A percentile compares a stretch with the other conserved stretches of the same genome.
Evolutionary conservation across 495 filamentous ascomycete genomes (phyloP).

Genomic region (Annulohypoxylon stygium): DNA sequence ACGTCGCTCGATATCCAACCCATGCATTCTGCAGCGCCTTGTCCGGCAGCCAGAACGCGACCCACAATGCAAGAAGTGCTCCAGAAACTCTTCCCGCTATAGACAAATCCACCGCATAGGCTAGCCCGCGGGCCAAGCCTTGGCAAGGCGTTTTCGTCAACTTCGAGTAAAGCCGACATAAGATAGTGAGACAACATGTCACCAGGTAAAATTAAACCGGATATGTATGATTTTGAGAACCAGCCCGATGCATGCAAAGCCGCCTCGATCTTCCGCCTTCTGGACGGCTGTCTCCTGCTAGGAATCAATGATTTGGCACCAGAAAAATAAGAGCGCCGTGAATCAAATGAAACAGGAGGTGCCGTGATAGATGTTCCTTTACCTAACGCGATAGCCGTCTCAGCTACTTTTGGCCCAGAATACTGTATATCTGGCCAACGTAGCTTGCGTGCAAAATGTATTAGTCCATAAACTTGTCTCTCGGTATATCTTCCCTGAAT

Average conservation of each 20-base stretch:
- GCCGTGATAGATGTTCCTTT: conserved; percentile 59
- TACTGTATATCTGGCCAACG: conserved; percentile 66
- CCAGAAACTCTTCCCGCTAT: conserved; percentile 80
- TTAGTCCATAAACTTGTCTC: conserved; percentile 66
- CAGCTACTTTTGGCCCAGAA: conserved; percentile 55
- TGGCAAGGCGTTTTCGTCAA: conserved; percentile 73
- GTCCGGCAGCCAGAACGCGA: conserved; percentile 75
- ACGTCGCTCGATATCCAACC: conserved; percentile 78
- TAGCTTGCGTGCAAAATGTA: conserved; percentile 69
- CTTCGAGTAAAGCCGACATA: conserved; percentile 83
- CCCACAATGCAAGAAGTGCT: conserved; percentile 83
- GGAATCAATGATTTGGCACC: conserved; percentile 42
- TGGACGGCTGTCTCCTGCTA: conserved; percentile 46
- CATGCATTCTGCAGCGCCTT: conserved; percentile 79
- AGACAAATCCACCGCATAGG: conserved; percentile 83
- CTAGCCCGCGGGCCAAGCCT: conserved; percentile 76
- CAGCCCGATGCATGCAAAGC: conserved; percentile 73
- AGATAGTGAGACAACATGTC: conserved; percentile 79
- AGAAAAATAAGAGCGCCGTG: conserved; percentile 58
- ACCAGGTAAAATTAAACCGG: conserved; percentile 82
- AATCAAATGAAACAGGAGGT: conserved; percentile 54
- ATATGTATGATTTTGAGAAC: conserved; percentile 83
- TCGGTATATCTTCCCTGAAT: conserved; percentile 61
- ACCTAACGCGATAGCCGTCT: conserved; percentile 55
- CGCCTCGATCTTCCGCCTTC: conserved; percentile 57